These are phyloP conservation scores for Mortierella sp. DNA, from an alignment of 371 early-diverging fungal genomes.

Conservation along the genomic window DNA sequence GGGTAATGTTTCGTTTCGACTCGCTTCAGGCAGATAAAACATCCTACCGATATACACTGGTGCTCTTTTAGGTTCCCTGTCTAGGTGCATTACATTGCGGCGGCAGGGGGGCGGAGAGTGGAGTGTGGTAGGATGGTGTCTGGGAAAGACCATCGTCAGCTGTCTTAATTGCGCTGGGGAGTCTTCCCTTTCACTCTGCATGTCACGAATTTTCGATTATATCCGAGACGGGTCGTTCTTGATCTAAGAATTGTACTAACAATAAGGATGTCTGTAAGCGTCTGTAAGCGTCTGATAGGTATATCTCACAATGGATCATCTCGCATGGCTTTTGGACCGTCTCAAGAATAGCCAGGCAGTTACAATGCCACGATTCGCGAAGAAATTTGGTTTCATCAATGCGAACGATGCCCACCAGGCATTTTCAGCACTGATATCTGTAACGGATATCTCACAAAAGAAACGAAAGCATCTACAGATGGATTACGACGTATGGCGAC, in stretches of 20 bases:
- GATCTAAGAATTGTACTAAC: slow-evolving; percentile 7
- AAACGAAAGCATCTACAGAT: slow-evolving; percentile 6
- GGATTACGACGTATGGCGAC: slow-evolving; percentile 11
- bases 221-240: not conserved
- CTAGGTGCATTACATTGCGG: slow-evolving; percentile 18
- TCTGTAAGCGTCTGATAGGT: slow-evolving; percentile 3
- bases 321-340: slow-evolving; percentile 10
- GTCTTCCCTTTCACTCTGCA: slow-evolving; percentile 13
- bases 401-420: slow-evolving; percentile 21
- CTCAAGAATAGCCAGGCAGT: slow-evolving; percentile 8
- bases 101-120: slow-evolving; percentile 17
- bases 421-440: slow-evolving; percentile 12
- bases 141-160: slow-evolving; percentile 15
- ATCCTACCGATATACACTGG: slow-evolving; percentile 18
- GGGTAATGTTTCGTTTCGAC: not conserved
- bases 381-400: slow-evolving; percentile 11
- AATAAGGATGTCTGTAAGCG: not conserved
- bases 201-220: not conserved
- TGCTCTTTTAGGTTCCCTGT: slow-evolving; percentile 21
- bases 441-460: slow-evolving; percentile 8
- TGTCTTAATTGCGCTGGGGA: slow-evolving; percentile 10
- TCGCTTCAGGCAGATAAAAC: slow-evolving; percentile 9
- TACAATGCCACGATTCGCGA: slow-evolving; percentile 16
- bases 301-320: not conserved
- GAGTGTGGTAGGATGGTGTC: slow-evolving; percentile 29